phyloP scores from a whole-genome alignment of 495 filamentous ascomycete genomes.

The Hypoxylon fuscum region DNA sequence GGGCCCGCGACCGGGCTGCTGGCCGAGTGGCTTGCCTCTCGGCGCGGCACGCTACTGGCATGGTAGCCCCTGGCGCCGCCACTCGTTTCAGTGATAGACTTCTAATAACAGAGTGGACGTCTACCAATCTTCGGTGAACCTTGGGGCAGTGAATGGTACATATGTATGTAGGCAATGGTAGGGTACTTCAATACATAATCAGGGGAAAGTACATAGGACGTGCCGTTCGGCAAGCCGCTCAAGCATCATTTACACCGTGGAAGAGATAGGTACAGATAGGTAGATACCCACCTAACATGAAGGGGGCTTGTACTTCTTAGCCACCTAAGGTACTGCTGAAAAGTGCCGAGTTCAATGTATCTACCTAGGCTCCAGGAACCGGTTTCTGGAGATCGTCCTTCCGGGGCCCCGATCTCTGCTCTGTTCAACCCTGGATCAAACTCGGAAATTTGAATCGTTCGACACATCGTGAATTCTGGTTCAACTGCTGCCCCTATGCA shows the following conservation, averaged over 20 bases:
- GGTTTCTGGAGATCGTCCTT: constrained; percentile 43
- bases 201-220: constrained; percentile 9
- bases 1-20: constrained; percentile 32
- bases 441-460: constrained; percentile 24
- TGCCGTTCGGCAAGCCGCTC: constrained; percentile 24
- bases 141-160: too few relatives aligned
- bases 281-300: constrained; percentile 8
- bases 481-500: constrained; percentile 23
- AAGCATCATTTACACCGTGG: constrained; percentile 6
- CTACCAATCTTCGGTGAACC: constrained; percentile 17
- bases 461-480: constrained; percentile 21
- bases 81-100: constrained; percentile 34
- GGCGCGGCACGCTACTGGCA: constrained; percentile 39
- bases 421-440: constrained; percentile 15
- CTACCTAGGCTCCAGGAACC: constrained; percentile 39
- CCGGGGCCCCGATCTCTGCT: constrained; percentile 37
- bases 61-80: constrained; percentile 33
- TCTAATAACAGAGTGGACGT: constrained; percentile 14
- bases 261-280: constrained; percentile 8
- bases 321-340: constrained; percentile 17
- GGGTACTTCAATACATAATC: constrained; percentile 1
- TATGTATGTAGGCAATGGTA: too few relatives aligned
- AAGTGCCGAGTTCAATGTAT: constrained; percentile 44
- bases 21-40: constrained; percentile 36
- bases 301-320: constrained; percentile 9